A percentile compares a stretch with the other conserved stretches of the same genome.
These are phyloP conservation scores for Colletotrichum kahawae DNA, from an alignment of 2,329 filamentous ascomycete species.

Conservation along the genomic window DNA sequence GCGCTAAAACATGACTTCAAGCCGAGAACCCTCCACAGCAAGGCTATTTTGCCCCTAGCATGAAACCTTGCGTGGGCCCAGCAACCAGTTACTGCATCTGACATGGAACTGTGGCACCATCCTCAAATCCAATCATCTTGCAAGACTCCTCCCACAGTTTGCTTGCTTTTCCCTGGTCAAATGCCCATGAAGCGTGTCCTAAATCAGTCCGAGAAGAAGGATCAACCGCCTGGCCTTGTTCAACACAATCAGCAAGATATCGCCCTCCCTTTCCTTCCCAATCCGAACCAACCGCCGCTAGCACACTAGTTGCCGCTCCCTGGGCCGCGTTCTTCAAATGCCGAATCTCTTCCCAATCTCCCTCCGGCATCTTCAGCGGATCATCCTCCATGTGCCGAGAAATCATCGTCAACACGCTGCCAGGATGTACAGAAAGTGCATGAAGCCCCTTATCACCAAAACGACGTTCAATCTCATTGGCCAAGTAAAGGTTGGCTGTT, in stretches of 20 bases:
- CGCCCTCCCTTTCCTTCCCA: constrained; percentile 43
- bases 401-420: constrained; percentile 34
- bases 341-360: not conserved
- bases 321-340: constrained; percentile 32
- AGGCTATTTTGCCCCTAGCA: too few relatives aligned
- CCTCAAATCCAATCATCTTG: not conserved
- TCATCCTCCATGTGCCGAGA: not conserved
- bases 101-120: not conserved
- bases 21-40: too few relatives aligned
- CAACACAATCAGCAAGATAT: constrained; percentile 31
- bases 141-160: not conserved
- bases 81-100: not conserved
- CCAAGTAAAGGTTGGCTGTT: constrained; percentile 53
- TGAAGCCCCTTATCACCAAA: constrained; percentile 39
- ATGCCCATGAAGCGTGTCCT: constrained; percentile 25
- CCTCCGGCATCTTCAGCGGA: rapidly evolving
- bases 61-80: too few relatives aligned
- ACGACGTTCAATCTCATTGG: constrained; percentile 25
- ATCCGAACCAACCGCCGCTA: constrained; percentile 38
- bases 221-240: not conserved
- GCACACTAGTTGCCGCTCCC: constrained; percentile 46
- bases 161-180: not conserved
- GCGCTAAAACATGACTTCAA: too few relatives aligned
- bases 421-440: constrained; percentile 47
- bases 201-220: not conserved